Conservation (phyloP, 306 rosid genomes). For the Malus orientalis region DNA sequence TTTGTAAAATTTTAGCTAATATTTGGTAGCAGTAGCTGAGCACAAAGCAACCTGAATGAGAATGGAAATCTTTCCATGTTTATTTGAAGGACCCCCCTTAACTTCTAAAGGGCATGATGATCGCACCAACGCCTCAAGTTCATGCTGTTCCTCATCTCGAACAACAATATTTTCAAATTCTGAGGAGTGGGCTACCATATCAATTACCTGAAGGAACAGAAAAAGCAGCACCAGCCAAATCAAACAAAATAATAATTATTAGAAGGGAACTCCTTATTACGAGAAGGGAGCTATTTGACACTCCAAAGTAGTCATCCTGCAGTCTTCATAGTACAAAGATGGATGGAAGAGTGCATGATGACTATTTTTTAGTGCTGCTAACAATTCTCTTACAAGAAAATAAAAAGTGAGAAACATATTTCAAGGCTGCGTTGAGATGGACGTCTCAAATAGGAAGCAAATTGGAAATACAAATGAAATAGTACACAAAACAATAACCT, state of each 20-base stretch:
- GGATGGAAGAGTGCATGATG: too few relatives aligned
- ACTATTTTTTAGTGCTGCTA: too few relatives aligned
- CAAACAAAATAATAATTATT: not conserved
- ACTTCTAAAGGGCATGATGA: slow-evolving; percentile 75
- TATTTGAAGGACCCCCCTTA: slow-evolving; percentile 91
- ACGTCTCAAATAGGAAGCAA: not conserved
- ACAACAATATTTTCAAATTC: slow-evolving; percentile 96
- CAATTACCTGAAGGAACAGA: slow-evolving; percentile 54
- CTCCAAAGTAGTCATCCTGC: too few relatives aligned
- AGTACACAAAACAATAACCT: slow-evolving; percentile 46
- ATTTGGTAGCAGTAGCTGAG: slow-evolving; percentile 2
- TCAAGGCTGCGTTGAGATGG: not conserved
- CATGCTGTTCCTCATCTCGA: slow-evolving; percentile 96
- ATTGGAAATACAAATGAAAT: not conserved
- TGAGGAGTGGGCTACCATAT: slow-evolving; percentile 90
- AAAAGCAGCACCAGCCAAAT: slow-evolving; percentile 1
- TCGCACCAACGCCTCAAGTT: slow-evolving; percentile 76
- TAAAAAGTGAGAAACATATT: not conserved
- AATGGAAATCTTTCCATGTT: slow-evolving; percentile 92
- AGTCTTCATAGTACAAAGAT: too few relatives aligned
- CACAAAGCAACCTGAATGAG: slow-evolving; percentile 70
- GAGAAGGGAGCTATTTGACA: not conserved
- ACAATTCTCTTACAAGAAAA: not conserved
- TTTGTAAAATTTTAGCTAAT: slow-evolving; percentile 3
- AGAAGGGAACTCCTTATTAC: not conserved